A percentile compares a stretch with the other conserved stretches of the same genome.
Evolutionary conservation across 2,329 filamentous ascomycete genomes (phyloP).

Genomic region (Salinomyces thailandicus): DNA sequence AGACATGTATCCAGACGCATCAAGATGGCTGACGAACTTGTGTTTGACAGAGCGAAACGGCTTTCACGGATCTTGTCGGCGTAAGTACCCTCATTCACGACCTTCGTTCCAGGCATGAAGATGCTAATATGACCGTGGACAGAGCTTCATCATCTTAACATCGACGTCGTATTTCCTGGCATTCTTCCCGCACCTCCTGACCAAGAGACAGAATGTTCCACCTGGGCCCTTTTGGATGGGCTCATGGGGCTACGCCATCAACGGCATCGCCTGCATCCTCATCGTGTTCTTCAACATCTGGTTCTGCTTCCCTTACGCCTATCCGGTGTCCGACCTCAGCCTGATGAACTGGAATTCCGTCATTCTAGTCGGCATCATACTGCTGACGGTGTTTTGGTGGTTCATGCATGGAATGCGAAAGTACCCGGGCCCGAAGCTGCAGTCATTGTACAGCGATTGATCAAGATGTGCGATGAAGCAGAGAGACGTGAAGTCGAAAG

Average conservation of each 20-base stretch:
- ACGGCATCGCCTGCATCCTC: constrained; percentile 22
- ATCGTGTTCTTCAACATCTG: constrained; percentile 29
- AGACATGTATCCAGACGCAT: too few relatives aligned
- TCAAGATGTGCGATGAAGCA: too few relatives aligned
- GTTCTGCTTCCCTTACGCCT: constrained; percentile 27
- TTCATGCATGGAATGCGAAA: constrained; percentile 36
- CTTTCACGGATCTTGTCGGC: constrained; percentile 28
- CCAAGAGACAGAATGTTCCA: constrained; percentile 22
- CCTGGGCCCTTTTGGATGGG: constrained; percentile 29
- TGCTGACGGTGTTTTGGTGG: constrained; percentile 43
- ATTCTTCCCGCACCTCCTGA: constrained; percentile 27
- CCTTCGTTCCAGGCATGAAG: too few relatives aligned
- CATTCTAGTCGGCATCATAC: constrained; percentile 41
- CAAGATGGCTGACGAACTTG: too few relatives aligned
- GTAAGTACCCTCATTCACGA: too few relatives aligned
- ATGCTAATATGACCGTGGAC: too few relatives aligned
- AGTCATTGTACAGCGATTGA: constrained; percentile 33
- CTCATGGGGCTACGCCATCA: constrained; percentile 22
- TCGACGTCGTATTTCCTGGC: constrained; percentile 27
- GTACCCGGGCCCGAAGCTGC: constrained; percentile 44
- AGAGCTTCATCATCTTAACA: constrained; percentile 28
- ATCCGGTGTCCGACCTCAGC: constrained; percentile 18
- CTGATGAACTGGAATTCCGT: constrained; percentile 40
- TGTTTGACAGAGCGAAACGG: constrained; percentile 18
- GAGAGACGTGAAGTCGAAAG: too few relatives aligned